A percentile compares a stretch with the other conserved stretches of the same genome.
These are phyloP conservation scores for Solanum corneliomulleri DNA, from an alignment of 257 asterid genomes.

Conservation along the genomic window DNA sequence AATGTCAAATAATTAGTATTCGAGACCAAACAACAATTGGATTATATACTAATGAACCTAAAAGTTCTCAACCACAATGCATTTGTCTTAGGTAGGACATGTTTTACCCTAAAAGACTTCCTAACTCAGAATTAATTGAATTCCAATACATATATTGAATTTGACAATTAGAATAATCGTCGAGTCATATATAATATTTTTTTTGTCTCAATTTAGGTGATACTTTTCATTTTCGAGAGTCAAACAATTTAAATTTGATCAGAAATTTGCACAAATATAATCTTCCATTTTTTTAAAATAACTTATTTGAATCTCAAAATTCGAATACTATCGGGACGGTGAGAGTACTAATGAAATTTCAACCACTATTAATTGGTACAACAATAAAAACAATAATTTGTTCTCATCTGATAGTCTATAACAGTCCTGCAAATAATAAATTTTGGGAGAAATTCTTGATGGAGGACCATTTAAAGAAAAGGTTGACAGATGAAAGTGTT, in stretches of 20 bases:
- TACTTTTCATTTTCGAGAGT: background rate
- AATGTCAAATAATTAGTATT: background rate
- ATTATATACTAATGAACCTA: background rate
- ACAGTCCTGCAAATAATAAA: background rate
- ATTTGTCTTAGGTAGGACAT: background rate
- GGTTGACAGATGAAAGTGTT: background rate
- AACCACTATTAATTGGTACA: background rate
- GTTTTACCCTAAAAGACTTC: background rate
- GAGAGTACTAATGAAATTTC: background rate
- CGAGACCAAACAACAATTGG: background rate
- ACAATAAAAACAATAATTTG: background rate
- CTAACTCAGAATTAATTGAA: background rate
- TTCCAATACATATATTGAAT: background rate
- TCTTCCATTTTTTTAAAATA: no score
- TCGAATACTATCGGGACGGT: fast-evolving
- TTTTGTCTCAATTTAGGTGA: background rate
- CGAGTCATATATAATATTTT: background rate
- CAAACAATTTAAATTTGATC: no score
- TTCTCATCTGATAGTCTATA: background rate
- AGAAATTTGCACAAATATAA: no score
- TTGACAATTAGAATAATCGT: background rate
- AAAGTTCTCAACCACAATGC: background rate
- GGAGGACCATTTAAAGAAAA: background rate
- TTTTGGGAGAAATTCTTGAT: background rate
- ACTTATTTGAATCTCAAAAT: no score